Evolutionary conservation across 2,329 filamentous ascomycete species (phyloP), one percentile per base, ranked within the genome.

Genomic region (Phyllosticta capitalensis): DNA sequence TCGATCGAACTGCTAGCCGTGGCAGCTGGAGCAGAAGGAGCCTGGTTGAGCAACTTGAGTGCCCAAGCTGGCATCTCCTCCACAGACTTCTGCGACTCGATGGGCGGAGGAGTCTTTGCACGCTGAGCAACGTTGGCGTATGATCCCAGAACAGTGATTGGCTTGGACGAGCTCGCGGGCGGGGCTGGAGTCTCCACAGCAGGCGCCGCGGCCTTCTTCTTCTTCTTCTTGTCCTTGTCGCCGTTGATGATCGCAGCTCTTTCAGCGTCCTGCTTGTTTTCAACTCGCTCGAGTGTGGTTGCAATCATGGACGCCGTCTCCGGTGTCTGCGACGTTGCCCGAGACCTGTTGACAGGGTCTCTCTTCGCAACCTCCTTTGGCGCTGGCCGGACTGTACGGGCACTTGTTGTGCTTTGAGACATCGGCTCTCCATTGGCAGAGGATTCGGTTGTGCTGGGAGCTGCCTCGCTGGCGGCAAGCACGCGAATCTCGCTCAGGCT

Each of bases 401-500:
- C 50, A 50, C 26, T 54, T 30, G 54, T 49, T 10, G 21, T 45
- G 50, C 51, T 52, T 21, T 56, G 21, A 12, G 22, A 19, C 2
- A n/a, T 9, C 5, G 53, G 49, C 14, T 79, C 77, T 19, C 76
- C 77, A 59, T 76, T 79, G 30, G 74, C 67, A n/a, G 75, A 76
- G 48, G 71, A 70, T 59, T 65, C 74, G 69, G 63, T 78, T 65
- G 66, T 77, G 71, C 33, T 68, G 63, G 48, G 69, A 61, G 57
- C 71, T n/a, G 68, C 69, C 52, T 72, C 70, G 26, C 66, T 60
- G 60, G 67, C 65, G 52, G 68, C 66, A 5, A 71, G 67, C 33
- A 68, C 66, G 58, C 72, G 66, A 64, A 96, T 80, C 67, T 89
- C 87, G 33, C 83, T 81, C 56, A 96, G 86, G 49, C 83, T 83